Base-by-base conservation (phyloP, 2,329 filamentous ascomycete genomes). In the Rachicladosporium sp. region DNA sequence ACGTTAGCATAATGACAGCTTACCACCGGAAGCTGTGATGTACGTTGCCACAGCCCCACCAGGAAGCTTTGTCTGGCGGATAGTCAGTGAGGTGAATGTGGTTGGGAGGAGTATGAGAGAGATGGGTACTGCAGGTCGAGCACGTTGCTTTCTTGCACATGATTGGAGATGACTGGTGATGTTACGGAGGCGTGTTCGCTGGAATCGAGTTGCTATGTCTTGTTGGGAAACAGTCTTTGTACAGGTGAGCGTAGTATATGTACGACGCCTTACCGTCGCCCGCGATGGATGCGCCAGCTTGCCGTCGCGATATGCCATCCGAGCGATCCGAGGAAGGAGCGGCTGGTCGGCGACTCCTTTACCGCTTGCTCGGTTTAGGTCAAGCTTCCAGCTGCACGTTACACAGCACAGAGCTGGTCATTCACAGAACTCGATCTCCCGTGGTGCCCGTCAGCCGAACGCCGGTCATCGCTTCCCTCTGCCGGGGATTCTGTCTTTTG, bases 81-180 rank as follows among this genome's bases (percentile, higher is more conserved):
- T n/a, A 10, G 36, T 11, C 30, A 23, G 36, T 35, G 35, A 12
- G 33, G 23, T 34, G 35, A 19, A 19, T 31, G 21, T 37, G 33
- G 8, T 19, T 37, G 27, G 31, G 19, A 13, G 33, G 36, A 19
- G 5, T 19, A 5, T 19, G 15, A 19, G 15, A 19, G 15, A 19
- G 34, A 11, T 31, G 66, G 75, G 52, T 68, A 81, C 78, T 65
- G 65, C 79, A 83, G 37, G 65, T 71, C 45, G 63, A 62, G 61
- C 79, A 83, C 43, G 63, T 70, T 15, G 74, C 71, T 58, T 74
- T 74, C 60, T 69, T 78, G 58, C 79, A 83, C 79, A 83, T 83
- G 5, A 3, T 40, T 11, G 34, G 19, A 27, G 21, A 15, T 4
- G 34, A 36, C 21, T 21, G 7, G 23, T n/a, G 19, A n/a, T 27